Conservation (phyloP, 2,329 filamentous ascomycete genomes). For the Chrysoporthe deuterocubensis region DNA sequence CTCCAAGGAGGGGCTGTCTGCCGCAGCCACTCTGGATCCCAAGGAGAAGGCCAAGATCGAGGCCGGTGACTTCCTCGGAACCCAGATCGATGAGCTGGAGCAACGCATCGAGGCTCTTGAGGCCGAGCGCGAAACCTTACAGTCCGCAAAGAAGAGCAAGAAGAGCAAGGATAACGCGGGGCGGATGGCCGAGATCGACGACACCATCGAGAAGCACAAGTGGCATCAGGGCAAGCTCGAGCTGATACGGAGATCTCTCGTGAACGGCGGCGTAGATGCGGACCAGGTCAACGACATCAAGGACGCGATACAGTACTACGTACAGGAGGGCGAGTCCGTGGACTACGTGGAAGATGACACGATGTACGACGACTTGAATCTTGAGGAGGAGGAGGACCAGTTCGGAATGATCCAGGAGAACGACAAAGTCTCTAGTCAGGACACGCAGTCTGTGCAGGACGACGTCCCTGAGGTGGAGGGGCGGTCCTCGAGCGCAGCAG, state of each 20-base stretch:
- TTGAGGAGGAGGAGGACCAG: slow-evolving; percentile 88
- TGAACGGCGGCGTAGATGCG: slow-evolving; percentile 89
- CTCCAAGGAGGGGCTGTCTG: slow-evolving; percentile 94
- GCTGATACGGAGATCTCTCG: slow-evolving; percentile 83
- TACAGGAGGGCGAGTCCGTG: slow-evolving; percentile 83
- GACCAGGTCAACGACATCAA: slow-evolving; percentile 87
- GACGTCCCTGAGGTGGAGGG: slow-evolving; percentile 67
- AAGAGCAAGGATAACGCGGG: slow-evolving; percentile 72
- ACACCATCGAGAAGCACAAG: slow-evolving; percentile 87
- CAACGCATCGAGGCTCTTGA: slow-evolving; percentile 92
- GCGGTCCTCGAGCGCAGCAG: slow-evolving; percentile 48
- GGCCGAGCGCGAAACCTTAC: slow-evolving; percentile 84
- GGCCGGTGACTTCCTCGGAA: slow-evolving; percentile 80
- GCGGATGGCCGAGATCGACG: slow-evolving; percentile 83
- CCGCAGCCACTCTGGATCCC: slow-evolving; percentile 92
- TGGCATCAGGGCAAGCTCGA: slow-evolving; percentile 96
- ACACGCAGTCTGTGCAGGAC: slow-evolving; percentile 89
- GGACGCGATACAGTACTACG: slow-evolving; percentile 93
- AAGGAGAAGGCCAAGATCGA: slow-evolving; percentile 95
- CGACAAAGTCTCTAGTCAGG: slow-evolving; percentile 92
- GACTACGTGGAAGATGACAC: slow-evolving; percentile 94
- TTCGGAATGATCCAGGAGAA: slow-evolving; percentile 81
- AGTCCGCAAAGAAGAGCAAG: slow-evolving; percentile 94
- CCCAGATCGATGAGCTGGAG: slow-evolving; percentile 89
- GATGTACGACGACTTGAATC: slow-evolving; percentile 91